A percentile compares a stretch with the other conserved stretches of the same genome.
Evolutionary conservation across 1,139 yeast genomes (phyloP).

Genomic region (Meyerozyma elateridarum): DNA sequence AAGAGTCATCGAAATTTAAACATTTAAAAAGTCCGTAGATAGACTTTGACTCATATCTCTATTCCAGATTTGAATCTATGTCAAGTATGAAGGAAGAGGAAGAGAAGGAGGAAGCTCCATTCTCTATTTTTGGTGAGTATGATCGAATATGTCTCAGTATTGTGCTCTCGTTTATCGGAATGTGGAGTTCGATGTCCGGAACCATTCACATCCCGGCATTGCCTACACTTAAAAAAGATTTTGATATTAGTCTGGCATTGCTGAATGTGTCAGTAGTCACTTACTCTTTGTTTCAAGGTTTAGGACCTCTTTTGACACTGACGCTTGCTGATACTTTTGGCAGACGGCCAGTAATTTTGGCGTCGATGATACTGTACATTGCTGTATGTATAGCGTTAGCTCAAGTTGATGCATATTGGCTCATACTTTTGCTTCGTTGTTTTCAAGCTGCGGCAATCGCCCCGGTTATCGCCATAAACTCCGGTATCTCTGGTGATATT

Average conservation of each 20-base stretch:
- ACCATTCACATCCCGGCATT: constrained; percentile 41
- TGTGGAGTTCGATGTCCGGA: constrained; percentile 37
- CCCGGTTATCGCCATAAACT: constrained; percentile 35
- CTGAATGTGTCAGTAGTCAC: constrained; percentile 35
- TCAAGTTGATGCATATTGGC: constrained; percentile 38
- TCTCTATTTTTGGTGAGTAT: constrained; percentile 13
- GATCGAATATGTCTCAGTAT: constrained; percentile 18
- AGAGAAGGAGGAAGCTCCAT: constrained; percentile 6
- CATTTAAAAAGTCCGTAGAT: too few relatives aligned
- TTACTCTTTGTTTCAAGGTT: constrained; percentile 34
- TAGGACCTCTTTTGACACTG: constrained; percentile 56
- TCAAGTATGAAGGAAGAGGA: constrained; percentile 3
- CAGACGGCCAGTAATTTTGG: constrained; percentile 57
- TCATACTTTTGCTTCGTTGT: constrained; percentile 31
- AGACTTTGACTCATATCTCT: constrained; percentile 11
- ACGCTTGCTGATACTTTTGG: constrained; percentile 67
- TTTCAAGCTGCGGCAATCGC: constrained; percentile 40
- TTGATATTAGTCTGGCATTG: constrained; percentile 20
- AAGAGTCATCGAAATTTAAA: too few relatives aligned
- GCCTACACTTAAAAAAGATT: constrained; percentile 28
- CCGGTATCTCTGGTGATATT: constrained; percentile 40
- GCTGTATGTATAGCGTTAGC: constrained; percentile 62
- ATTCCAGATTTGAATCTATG: neutral
- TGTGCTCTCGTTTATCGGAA: constrained; percentile 28
- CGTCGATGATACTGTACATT: constrained; percentile 49